These are phyloP conservation scores for Amanita rubescens DNA, from an alignment of 768 basidiomycete genomes.

Conservation along the genomic window DNA sequence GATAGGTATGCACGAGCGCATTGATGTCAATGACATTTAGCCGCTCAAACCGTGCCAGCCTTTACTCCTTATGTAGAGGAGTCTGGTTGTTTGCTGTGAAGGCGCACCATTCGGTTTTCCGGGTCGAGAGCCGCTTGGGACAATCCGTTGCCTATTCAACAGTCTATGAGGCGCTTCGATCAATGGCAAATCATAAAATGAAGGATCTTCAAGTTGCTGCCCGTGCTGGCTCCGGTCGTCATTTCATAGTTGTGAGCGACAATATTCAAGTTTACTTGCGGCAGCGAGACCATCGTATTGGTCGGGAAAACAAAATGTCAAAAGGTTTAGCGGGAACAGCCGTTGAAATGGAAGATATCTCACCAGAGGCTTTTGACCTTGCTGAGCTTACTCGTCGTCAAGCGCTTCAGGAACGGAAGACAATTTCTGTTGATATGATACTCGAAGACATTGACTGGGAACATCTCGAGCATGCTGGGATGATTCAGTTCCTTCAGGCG, in stretches of 20 bases:
- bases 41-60: conserved; percentile 10
- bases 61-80: conserved; percentile 12
- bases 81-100: conserved; percentile 15
- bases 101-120: conserved; percentile 12
- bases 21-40: conserved; percentile 16
- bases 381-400: conserved; percentile 10
- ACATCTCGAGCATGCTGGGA: conserved; percentile 18
- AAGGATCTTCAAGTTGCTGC: conserved; percentile 7
- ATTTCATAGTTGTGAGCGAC: conserved; percentile 13
- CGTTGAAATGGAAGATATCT: conserved; percentile 12
- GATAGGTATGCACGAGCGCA: conserved; percentile 11
- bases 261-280: conserved; percentile 13
- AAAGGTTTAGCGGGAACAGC: conserved; percentile 22
- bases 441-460: conserved; percentile 16
- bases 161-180: conserved; percentile 10
- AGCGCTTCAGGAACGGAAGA: conserved; percentile 6
- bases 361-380: conserved; percentile 15
- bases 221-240: neutral
- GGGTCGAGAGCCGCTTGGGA: conserved; percentile 13
- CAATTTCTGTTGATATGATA: conserved; percentile 17
- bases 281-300: conserved; percentile 21
- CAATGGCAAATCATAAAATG: conserved; percentile 10
- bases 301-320: conserved; percentile 20
- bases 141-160: conserved; percentile 12
- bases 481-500: conserved; percentile 21